Evolutionary conservation across 306 rosid genomes (phyloP).

Genomic region (Cucurbita pepo): DNA sequence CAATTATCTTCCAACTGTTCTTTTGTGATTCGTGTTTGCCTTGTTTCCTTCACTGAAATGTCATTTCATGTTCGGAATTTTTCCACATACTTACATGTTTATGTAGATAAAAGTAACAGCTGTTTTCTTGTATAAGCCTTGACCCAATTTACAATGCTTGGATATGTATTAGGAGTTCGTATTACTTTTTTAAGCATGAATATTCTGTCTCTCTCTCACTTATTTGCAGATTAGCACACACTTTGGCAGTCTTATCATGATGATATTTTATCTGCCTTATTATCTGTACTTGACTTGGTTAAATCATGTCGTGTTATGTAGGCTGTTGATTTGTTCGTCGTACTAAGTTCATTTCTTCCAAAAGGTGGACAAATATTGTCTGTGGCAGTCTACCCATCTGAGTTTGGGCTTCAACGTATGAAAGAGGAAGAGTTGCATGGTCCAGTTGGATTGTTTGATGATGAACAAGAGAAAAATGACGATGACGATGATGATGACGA

Average conservation of each 20-base stretch:
- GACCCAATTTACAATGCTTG: not conserved
- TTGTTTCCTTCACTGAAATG: not conserved
- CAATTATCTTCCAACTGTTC: not conserved
- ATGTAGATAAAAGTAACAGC: not conserved
- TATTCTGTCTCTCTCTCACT: not conserved
- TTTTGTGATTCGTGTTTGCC: not conserved
- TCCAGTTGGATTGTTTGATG: conserved; percentile 63
- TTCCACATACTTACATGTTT: not conserved
- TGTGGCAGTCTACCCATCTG: conserved; percentile 74
- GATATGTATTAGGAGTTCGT: not conserved
- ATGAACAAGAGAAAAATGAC: conserved; percentile 21
- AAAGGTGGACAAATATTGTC: conserved; percentile 53
- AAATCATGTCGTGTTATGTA: conserved; percentile 14
- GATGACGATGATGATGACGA: conserved; percentile 22
- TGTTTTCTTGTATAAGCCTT: not conserved
- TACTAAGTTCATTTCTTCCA: conserved; percentile 60
- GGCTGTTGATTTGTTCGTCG: conserved; percentile 68
- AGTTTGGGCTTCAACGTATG: conserved; percentile 83
- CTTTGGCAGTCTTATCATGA: not conserved
- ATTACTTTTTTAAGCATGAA: not conserved
- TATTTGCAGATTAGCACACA: not conserved
- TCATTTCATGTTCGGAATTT: not conserved
- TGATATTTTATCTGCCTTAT: not conserved
- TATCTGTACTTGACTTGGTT: not conserved
- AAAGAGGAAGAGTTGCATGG: conserved; percentile 77